Percentiles rank a stretch among this genome's conserved stretches.
These are phyloP conservation scores for Grosmannia huntii DNA, from an alignment of 2,329 filamentous ascomycete genomes.

Conservation along the genomic window DNA sequence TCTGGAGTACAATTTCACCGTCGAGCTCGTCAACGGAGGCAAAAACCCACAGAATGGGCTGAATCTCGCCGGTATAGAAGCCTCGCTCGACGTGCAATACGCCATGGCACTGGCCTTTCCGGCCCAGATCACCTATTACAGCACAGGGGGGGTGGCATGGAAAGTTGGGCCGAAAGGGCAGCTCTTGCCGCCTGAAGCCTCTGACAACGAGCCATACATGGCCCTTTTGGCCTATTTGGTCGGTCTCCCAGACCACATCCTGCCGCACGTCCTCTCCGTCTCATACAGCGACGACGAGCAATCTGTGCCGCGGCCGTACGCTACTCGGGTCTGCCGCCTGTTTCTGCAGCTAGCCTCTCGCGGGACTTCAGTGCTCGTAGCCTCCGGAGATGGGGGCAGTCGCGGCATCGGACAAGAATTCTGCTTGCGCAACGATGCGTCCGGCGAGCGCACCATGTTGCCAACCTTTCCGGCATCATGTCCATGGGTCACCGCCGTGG, in stretches of 20 bases:
- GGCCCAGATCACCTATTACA: slow-evolving; percentile 30
- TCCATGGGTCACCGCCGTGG: slow-evolving; percentile 55
- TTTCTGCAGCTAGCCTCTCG: slow-evolving; percentile 40
- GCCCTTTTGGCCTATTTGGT: slow-evolving; percentile 40
- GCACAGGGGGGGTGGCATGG: slow-evolving; percentile 29
- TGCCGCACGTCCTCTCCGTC: slow-evolving; percentile 44
- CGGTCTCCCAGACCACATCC: slow-evolving; percentile 24
- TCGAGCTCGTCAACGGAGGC: slow-evolving; percentile 30
- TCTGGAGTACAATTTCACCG: slow-evolving; percentile 16
- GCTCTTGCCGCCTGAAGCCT: slow-evolving; percentile 13
- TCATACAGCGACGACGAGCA: slow-evolving; percentile 48
- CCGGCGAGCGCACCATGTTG: slow-evolving; percentile 39
- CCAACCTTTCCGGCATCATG: slow-evolving; percentile 54
- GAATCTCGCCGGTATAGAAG: slow-evolving; percentile 22
- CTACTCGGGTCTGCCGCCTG: slow-evolving; percentile 36
- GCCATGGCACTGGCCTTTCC: slow-evolving; percentile 32
- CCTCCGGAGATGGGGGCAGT: slow-evolving; percentile 21
- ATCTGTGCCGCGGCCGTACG: slow-evolving; percentile 37
- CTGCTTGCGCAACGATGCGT: slow-evolving; percentile 38
- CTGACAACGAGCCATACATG: slow-evolving; percentile 44
- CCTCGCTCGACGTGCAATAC: slow-evolving; percentile 35
- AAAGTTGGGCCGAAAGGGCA: slow-evolving; percentile 22
- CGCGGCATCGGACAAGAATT: slow-evolving; percentile 29
- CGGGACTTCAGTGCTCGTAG: slow-evolving; percentile 36
- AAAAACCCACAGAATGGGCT: background rate